Percentiles rank a stretch among this genome's conserved stretches.
Evolutionary conservation across 78 protist genomes (phyloP).

Genomic region (Speleostelium caveatum): DNA sequence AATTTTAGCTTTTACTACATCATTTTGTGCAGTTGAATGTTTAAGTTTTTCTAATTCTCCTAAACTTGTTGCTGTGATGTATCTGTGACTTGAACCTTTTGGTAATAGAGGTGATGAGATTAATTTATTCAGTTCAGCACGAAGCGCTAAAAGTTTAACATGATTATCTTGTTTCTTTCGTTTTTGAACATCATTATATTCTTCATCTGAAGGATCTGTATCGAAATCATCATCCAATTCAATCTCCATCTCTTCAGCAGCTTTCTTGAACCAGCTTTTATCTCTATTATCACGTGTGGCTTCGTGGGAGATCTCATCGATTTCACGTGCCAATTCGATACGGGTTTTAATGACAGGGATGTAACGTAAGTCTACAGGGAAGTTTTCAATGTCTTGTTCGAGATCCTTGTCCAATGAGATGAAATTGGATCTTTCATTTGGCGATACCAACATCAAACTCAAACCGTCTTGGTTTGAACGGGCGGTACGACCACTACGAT

Average conservation of each 20-base stretch:
- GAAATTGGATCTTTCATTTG: constrained; percentile 86
- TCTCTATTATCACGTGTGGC: constrained; percentile 7
- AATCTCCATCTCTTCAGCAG: constrained; percentile 63
- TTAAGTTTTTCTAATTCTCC: constrained; percentile 20
- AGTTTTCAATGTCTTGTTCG: constrained; percentile 54
- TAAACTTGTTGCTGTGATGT: constrained; percentile 27
- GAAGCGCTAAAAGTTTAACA: neutral
- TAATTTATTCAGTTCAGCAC: neutral
- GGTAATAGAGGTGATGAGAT: constrained; percentile 15
- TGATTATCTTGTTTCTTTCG: neutral
- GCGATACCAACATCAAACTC: constrained; percentile 90
- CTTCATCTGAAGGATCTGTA: constrained; percentile 20
- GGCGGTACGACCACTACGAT: constrained; percentile 96
- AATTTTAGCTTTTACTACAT: too few relatives aligned
- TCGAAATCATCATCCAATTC: constrained; percentile 52
- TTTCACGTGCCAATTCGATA: constrained; percentile 26
- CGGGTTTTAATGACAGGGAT: constrained; percentile 47
- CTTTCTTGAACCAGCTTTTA: constrained; percentile 41
- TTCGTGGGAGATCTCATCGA: constrained; percentile 26
- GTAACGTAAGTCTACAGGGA: constrained; percentile 64
- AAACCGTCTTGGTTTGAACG: constrained; percentile 93
- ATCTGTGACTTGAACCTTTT: constrained; percentile 29
- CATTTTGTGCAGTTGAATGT: neutral
- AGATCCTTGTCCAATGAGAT: constrained; percentile 77
- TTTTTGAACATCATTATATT: constrained; percentile 6